Conservation (phyloP, 352 stramenopile genomes). For the Phytophthora quininea region DNA sequence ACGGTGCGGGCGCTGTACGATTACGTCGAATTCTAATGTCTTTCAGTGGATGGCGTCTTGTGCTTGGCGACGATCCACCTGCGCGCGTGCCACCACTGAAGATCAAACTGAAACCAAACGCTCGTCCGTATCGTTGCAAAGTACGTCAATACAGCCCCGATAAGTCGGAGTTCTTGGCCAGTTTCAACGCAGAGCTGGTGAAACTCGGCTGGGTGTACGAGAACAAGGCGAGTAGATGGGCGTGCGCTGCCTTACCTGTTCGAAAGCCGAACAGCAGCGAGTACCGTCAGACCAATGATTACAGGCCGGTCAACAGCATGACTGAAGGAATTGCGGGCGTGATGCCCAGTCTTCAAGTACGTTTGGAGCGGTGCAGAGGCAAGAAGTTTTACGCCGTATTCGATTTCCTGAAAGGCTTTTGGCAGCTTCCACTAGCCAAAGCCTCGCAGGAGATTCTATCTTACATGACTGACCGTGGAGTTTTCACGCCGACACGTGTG, state of each 20-base stretch:
- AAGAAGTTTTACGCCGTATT: slow-evolving; percentile 8
- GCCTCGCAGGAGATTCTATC: too few species aligned
- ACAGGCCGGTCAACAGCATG: background rate
- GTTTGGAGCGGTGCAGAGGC: background rate
- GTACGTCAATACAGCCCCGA: slow-evolving; percentile 2
- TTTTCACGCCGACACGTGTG: too few species aligned
- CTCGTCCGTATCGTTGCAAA: slow-evolving; percentile 1
- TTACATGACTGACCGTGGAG: too few species aligned
- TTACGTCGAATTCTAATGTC: background rate
- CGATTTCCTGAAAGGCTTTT: background rate
- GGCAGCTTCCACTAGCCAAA: too few species aligned
- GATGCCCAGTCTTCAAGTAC: slow-evolving; percentile 3
- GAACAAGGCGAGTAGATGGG: slow-evolving; percentile 9
- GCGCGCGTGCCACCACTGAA: background rate
- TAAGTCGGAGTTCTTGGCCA: background rate
- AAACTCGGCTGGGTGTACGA: slow-evolving; percentile 5
- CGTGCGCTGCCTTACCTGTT: background rate
- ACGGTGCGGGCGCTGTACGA: background rate
- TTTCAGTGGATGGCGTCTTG: slow-evolving; percentile 1
- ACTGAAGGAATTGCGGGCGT: background rate
- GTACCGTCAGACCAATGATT: slow-evolving; percentile 5
- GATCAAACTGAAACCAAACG: slow-evolving; percentile 6
- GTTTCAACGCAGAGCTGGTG: slow-evolving; percentile 4
- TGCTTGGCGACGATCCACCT: too few species aligned
- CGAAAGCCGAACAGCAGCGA: slow-evolving; percentile 2